A percentile compares a stretch with the other conserved stretches of the same genome.
Conservation (phyloP, 768 basidiomycete species). For the Russula ochroleuca region DNA sequence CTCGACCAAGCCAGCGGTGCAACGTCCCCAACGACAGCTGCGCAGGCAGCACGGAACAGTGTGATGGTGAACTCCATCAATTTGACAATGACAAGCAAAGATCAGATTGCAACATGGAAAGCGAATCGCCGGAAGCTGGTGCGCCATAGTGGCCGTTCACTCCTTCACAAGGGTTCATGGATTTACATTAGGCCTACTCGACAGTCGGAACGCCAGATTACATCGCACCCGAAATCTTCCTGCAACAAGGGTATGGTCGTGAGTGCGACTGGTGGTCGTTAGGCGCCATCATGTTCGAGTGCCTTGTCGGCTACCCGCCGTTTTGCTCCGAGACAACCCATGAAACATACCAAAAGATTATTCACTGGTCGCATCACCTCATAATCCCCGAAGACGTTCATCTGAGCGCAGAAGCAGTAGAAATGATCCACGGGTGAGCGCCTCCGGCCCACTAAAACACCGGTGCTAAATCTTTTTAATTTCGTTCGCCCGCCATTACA, state of each 20-base stretch:
- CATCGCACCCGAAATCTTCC: constrained; percentile 95
- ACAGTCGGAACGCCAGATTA: constrained; percentile 97
- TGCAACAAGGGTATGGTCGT: constrained; percentile 95
- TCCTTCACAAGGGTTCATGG: constrained; percentile 8
- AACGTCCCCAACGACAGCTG: constrained; percentile 39
- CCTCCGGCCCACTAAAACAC: background rate
- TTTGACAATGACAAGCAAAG: constrained; percentile 89
- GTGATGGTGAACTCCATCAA: constrained; percentile 98
- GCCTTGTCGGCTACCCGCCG: constrained; percentile 93
- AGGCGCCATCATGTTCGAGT: constrained; percentile 98
- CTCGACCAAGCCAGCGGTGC: constrained; percentile 62
- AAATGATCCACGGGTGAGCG: constrained; percentile 73
- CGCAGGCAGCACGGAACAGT: constrained; percentile 74
- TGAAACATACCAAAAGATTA: constrained; percentile 97
- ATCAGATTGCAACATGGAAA: constrained; percentile 97
- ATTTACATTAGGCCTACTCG: constrained; percentile 72
- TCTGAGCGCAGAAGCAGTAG: constrained; percentile 85
- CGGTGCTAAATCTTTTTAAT: constrained; percentile 7
- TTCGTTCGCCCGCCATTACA: constrained; percentile 30
- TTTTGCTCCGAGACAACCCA: constrained; percentile 97
- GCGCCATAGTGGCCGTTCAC: constrained; percentile 29
- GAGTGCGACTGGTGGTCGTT: constrained; percentile 99
- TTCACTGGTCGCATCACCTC: constrained; percentile 87
- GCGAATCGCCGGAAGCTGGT: constrained; percentile 95
- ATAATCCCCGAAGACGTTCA: constrained; percentile 93